Evolutionary conservation across 208 protist genomes (phyloP).

Genomic region (Strigomonas culicis): DNA sequence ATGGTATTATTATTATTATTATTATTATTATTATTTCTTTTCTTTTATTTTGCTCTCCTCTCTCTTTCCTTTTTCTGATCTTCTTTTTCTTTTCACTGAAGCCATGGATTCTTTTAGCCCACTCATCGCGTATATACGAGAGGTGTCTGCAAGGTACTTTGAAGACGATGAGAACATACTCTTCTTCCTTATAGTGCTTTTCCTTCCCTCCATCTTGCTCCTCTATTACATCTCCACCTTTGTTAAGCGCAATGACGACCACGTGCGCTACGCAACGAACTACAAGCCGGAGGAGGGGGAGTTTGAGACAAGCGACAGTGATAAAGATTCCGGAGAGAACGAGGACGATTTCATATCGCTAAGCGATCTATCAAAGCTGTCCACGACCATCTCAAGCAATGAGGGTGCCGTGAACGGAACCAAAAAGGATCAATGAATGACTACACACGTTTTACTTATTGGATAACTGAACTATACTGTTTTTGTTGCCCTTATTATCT

Average conservation of each 20-base stretch:
- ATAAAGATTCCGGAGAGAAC: conserved; percentile 7
- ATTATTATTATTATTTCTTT: too few relatives aligned
- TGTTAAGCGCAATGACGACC: conserved; percentile 11
- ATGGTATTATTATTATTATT: too few relatives aligned
- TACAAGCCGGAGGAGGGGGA: conserved; percentile 14
- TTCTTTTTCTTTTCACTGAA: too few relatives aligned
- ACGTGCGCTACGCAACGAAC: conserved; percentile 32
- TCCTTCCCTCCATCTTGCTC: conserved; percentile 16
- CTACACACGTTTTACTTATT: background rate
- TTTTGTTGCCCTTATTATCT: background rate
- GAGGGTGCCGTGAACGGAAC: background rate
- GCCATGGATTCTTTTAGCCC: too few relatives aligned
- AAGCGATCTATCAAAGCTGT: conserved; percentile 19
- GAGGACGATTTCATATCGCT: conserved; percentile 16
- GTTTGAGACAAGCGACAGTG: conserved; percentile 12
- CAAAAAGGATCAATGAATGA: conserved; percentile 9
- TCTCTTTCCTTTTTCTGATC: background rate
- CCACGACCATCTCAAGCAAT: conserved; percentile 16
- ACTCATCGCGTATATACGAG: conserved; percentile 12
- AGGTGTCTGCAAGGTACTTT: conserved; percentile 21
- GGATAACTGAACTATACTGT: background rate
- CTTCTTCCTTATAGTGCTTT: conserved; percentile 23
- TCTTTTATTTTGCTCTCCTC: too few relatives aligned
- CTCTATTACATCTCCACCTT: conserved; percentile 12
- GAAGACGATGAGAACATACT: conserved; percentile 38